Conservation (phyloP, 768 basidiomycete genomes). For the Favolaschia claudopus region DNA sequence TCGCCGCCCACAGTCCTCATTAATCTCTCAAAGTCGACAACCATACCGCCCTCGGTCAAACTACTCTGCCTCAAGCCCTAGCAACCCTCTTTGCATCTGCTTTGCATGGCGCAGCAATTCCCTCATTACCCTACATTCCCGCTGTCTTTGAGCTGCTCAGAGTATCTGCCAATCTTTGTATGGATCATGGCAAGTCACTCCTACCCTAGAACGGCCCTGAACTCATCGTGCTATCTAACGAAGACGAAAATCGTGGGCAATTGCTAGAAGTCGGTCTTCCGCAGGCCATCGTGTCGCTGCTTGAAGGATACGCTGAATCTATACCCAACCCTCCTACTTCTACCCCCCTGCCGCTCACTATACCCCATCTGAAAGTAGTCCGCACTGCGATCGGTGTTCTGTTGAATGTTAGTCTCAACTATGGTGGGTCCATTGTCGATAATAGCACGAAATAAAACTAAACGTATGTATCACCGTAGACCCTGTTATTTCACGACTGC, state of each 20-base stretch:
- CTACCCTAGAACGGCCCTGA: background rate
- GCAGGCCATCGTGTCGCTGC: conserved; percentile 67
- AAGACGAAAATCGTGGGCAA: conserved; percentile 78
- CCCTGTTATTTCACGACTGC: conserved; percentile 71
- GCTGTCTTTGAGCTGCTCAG: conserved; percentile 75
- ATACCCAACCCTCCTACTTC: conserved; percentile 41
- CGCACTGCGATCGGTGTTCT: conserved; percentile 82
- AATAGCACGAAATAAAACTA: conserved; percentile 4
- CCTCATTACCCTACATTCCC: conserved; percentile 52
- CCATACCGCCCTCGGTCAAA: conserved; percentile 72
- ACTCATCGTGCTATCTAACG: conserved; percentile 3
- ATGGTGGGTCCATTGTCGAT: conserved; percentile 55
- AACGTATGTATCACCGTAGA: conserved; percentile 51
- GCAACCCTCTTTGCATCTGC: conserved; percentile 66
- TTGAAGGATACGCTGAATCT: conserved; percentile 72
- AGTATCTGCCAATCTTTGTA: conserved; percentile 83
- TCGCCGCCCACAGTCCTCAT: conserved; percentile 11
- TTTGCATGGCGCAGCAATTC: conserved; percentile 55
- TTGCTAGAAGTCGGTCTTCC: conserved; percentile 77
- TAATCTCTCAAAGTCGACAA: conserved; percentile 61
- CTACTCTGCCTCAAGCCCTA: conserved; percentile 69
- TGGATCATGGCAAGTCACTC: conserved; percentile 72
- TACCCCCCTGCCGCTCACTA: conserved; percentile 59
- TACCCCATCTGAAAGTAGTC: conserved; percentile 73
- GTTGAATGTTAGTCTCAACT: conserved; percentile 79